Evolutionary conservation across 179 eudicot species (phyloP).

Genomic region (Camellia oleifera): DNA sequence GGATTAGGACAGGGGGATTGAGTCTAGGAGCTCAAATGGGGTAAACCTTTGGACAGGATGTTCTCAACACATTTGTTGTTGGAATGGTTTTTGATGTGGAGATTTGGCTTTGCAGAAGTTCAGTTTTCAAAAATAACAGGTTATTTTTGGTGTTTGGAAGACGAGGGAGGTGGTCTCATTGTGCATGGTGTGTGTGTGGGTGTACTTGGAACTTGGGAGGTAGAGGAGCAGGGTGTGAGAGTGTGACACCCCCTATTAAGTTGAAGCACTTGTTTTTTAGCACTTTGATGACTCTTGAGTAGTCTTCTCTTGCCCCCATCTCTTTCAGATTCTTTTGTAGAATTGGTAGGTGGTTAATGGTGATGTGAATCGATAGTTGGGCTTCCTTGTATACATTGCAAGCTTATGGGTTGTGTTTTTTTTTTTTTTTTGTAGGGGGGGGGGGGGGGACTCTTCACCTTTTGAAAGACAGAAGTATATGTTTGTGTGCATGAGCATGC

Average conservation of each 20-base stretch:
- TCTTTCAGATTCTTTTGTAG: neutral
- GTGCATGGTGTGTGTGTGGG: neutral
- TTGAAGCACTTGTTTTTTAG: constrained; percentile 9
- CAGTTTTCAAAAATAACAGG: neutral
- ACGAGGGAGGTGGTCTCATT: neutral
- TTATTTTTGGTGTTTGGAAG: neutral
- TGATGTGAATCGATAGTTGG: neutral
- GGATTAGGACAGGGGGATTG: neutral
- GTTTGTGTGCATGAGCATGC: neutral
- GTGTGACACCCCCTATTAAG: neutral
- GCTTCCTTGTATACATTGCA: neutral
- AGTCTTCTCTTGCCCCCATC: neutral
- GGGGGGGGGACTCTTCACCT: neutral
- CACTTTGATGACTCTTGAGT: neutral
- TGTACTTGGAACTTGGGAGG: neutral
- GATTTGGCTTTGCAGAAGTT: neutral
- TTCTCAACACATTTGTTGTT: neutral
- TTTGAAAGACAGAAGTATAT: neutral
- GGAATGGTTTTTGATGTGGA: neutral
- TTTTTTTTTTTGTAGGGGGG: no score
- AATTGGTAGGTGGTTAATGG: neutral
- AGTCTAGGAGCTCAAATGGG: neutral
- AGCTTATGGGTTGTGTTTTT: neutral
- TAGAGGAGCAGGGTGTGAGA: neutral
- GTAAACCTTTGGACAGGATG: no score